These are phyloP conservation scores for Helichrysum umbraculigerum DNA, from an alignment of 129 eudicot genomes.

Conservation along the genomic window DNA sequence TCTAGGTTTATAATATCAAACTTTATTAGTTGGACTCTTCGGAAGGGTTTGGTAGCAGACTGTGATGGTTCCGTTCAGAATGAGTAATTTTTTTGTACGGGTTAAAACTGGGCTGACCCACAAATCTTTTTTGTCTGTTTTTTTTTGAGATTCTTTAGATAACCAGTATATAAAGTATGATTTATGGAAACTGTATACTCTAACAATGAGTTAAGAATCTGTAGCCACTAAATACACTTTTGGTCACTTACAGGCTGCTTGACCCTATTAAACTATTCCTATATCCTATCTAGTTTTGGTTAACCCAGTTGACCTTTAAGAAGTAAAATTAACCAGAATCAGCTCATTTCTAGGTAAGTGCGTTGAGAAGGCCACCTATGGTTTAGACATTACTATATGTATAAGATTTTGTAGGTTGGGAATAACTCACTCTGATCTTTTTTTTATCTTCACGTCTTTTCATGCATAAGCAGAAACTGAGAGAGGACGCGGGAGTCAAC, in stretches of 20 bases:
- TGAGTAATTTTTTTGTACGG: neutral
- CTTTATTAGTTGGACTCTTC: neutral
- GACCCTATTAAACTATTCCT: neutral
- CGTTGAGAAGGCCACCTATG: neutral
- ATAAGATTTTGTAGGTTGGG: neutral
- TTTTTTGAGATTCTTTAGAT: neutral
- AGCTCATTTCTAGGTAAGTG: neutral
- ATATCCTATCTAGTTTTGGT: neutral
- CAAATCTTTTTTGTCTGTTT: neutral
- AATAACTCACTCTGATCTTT: neutral
- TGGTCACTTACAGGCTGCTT: neutral
- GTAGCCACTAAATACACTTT: neutral
- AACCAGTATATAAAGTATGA: neutral
- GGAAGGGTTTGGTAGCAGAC: neutral
- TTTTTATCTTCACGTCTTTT: conserved; percentile 11
- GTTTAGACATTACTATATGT: neutral
- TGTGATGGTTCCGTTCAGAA: neutral
- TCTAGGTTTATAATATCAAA: neutral
- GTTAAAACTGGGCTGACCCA: neutral
- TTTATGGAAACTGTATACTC: neutral
- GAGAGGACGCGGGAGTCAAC: conserved; percentile 58
- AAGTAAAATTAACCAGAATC: neutral
- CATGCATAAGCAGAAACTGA: conserved; percentile 52
- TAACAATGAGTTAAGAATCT: neutral
- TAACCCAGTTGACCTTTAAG: neutral